Evolutionary conservation across 768 basidiomycete species (phyloP).

Genomic region (Tubosaeta brunneosetosa): DNA sequence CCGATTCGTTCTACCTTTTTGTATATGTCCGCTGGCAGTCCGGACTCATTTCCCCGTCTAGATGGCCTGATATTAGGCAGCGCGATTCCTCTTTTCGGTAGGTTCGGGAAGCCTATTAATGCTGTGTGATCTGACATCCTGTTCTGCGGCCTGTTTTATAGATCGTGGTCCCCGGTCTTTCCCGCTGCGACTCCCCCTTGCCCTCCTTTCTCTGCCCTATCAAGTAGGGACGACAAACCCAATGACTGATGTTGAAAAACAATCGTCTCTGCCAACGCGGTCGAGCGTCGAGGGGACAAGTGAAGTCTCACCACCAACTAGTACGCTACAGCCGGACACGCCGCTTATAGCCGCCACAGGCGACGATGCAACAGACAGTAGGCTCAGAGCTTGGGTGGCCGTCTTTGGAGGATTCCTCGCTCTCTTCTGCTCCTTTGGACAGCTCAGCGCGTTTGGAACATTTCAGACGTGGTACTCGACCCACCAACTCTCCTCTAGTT

Average conservation of each 20-base stretch:
- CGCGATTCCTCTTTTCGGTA: slow-evolving; percentile 19
- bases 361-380: slow-evolving; percentile 1
- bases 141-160: slow-evolving; percentile 23
- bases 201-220: slow-evolving; percentile 9
- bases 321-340: slow-evolving; percentile 19
- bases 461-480: slow-evolving; percentile 64
- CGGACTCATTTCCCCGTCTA: slow-evolving; percentile 4
- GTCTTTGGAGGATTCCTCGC: slow-evolving; percentile 63
- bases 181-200: slow-evolving; percentile 8
- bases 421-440: slow-evolving; percentile 67
- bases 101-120: slow-evolving; percentile 20
- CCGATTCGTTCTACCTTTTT: slow-evolving; percentile 7
- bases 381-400: slow-evolving; percentile 39
- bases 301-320: slow-evolving; percentile 19
- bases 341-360: slow-evolving; percentile 11
- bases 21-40: slow-evolving; percentile 8
- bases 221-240: slow-evolving; percentile 6
- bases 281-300: slow-evolving; percentile 22
- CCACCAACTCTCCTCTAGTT: slow-evolving; percentile 49
- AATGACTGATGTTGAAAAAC: slow-evolving; percentile 32
- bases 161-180: slow-evolving; percentile 11
- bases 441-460: slow-evolving; percentile 68
- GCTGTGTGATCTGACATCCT: slow-evolving; percentile 21
- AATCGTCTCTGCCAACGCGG: slow-evolving; percentile 12
- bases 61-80: slow-evolving; percentile 10